These are phyloP conservation scores for Pleoardoris graminearum DNA, from an alignment of 2,329 filamentous ascomycete species.

Conservation along the genomic window DNA sequence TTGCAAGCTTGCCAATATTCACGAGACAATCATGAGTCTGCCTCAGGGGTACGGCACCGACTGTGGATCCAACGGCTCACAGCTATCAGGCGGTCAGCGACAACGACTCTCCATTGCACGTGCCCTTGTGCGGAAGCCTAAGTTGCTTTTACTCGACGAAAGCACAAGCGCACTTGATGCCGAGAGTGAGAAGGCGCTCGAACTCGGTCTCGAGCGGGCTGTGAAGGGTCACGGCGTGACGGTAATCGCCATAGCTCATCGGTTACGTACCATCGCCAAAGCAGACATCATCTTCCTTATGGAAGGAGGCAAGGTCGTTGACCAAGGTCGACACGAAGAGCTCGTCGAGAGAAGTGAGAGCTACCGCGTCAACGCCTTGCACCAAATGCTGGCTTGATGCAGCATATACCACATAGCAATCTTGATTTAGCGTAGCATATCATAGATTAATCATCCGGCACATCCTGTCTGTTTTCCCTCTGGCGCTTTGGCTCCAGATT, in stretches of 20 bases:
- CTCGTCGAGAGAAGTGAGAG: conserved; percentile 54
- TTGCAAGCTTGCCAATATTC: conserved; percentile 69
- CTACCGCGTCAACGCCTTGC: conserved; percentile 55
- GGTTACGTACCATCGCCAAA: conserved; percentile 47
- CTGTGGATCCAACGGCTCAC: conserved; percentile 47
- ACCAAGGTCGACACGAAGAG: conserved; percentile 55
- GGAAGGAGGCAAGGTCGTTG: conserved; percentile 54
- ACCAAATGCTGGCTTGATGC: conserved; percentile 50
- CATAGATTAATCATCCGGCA: conserved; percentile 2
- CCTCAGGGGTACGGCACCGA: conserved; percentile 67
- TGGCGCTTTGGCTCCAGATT: neutral
- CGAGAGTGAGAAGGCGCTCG: conserved; percentile 47
- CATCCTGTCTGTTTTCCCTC: neutral
- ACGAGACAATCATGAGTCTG: conserved; percentile 66
- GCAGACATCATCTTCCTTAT: conserved; percentile 53
- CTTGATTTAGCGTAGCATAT: conserved; percentile 8
- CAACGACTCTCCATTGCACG: conserved; percentile 50
- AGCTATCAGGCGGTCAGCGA: conserved; percentile 49
- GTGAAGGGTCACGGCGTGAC: conserved; percentile 43
- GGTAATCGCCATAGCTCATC: conserved; percentile 52
- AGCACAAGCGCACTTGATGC: conserved; percentile 50
- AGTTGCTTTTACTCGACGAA: conserved; percentile 49
- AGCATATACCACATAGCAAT: neutral
- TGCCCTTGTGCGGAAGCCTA: conserved; percentile 49
- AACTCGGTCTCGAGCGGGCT: conserved; percentile 45